Evolutionary conservation across 352 stramenopile species (phyloP).

Genomic region (Globisporangium sylvaticum): DNA sequence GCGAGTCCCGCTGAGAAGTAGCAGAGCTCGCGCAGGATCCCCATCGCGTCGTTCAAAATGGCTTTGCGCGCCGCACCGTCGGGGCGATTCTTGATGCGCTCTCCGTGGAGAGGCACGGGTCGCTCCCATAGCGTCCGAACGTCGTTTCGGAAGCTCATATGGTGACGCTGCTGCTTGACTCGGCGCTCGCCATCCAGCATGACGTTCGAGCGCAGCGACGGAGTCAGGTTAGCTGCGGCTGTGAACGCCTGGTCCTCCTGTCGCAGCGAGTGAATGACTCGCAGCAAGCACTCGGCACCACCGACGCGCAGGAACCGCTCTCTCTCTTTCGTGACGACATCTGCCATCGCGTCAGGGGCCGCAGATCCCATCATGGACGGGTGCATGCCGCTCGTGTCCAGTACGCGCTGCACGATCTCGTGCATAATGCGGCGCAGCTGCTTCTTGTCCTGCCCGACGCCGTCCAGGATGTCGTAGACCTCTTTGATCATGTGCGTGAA

Average conservation of each 20-base stretch:
- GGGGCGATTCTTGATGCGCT: constrained; percentile 32
- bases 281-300: constrained; percentile 69
- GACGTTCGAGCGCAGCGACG: constrained; percentile 24
- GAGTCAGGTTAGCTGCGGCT: not conserved
- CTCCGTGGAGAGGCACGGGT: constrained; percentile 30
- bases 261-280: constrained; percentile 64
- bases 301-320: constrained; percentile 70
- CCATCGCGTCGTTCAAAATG: constrained; percentile 75
- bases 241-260: constrained; percentile 38
- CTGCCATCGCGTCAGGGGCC: constrained; percentile 22
- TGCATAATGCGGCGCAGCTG: constrained; percentile 58
- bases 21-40: constrained; percentile 75
- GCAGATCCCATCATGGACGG: constrained; percentile 12
- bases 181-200: constrained; percentile 29
- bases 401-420: constrained; percentile 64
- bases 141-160: constrained; percentile 37
- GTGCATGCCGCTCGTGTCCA: constrained; percentile 63
- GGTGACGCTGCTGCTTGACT: constrained; percentile 21
- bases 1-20: constrained; percentile 74
- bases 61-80: constrained; percentile 48
- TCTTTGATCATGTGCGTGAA: constrained; percentile 60
- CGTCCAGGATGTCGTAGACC: constrained; percentile 60
- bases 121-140: constrained; percentile 56
- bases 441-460: constrained; percentile 41
- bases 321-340: constrained; percentile 44